Evolutionary conservation across 2,329 filamentous ascomycete species (phyloP), one percentile per base, ranked within the genome.

Genomic region (Trichoderma brevicompactum): DNA sequence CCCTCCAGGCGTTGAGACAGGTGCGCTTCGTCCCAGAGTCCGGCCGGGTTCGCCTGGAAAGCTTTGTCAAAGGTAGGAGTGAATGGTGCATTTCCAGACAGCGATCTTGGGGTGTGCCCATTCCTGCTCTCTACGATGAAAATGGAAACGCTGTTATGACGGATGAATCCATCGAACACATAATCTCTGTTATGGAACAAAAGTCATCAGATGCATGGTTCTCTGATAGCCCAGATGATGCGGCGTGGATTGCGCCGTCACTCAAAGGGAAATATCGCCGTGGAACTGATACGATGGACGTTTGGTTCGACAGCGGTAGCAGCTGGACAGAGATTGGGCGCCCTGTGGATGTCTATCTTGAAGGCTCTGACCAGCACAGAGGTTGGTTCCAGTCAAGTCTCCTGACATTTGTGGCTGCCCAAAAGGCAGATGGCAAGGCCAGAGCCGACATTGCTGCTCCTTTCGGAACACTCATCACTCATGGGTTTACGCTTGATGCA

Each of bases 31-130:
- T 96, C 13, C 95, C 95, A 0, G 84, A 89, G 49, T 82, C 83
- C 32, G 93, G 94, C 7, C 88, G 85, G 69, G 85, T 85, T 6
- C 86, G 95, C 34, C 82, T 99, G 5, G 87, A 92, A 73, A 92
- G 91, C 74, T 99, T 98, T 73, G 83, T 99, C 36, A 89, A 89
- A 72, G 91, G 92, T 23, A 87, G 95, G 58, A 96, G 87, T 72
- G 94, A 99, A 76, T 99, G 95, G 95, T 99, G 95, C 75, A 97
- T 99, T 71, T 99, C 95, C 5, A 88, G 95, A 52, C 95, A 99
- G 77, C 88, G 95, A 56, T 90, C 92, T 12, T 99, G 95, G 95
- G 95, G 95, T 70, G 92, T 99, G 5, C 95, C 95, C 0, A 99
- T 99, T 65, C 95, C 95, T 13, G 93, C 92, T 0, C 79, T 99